Percentiles rank a stretch among this genome's conserved stretches.
Evolutionary conservation across 495 filamentous ascomycete species (phyloP).

Genomic region (Filosporella fistucella): DNA sequence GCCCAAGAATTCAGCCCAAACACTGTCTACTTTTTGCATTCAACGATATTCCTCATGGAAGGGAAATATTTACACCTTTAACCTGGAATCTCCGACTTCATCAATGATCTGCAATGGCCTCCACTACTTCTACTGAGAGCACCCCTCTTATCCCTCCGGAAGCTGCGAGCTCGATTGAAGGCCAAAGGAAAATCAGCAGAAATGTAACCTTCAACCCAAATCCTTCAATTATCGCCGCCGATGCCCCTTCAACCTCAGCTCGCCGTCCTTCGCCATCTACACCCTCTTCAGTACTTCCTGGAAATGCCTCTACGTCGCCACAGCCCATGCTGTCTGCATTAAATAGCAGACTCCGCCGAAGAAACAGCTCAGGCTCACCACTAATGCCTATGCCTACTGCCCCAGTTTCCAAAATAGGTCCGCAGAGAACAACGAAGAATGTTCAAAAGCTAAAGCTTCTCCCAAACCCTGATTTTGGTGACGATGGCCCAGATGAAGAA

Average conservation of each 20-base stretch:
- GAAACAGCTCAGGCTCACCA: conserved; percentile 76
- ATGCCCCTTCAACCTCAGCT: conserved; percentile 30
- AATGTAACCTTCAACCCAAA: conserved; percentile 70
- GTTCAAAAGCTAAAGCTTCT: conserved; percentile 94
- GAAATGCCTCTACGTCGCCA: conserved; percentile 34
- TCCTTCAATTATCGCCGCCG: conserved; percentile 53
- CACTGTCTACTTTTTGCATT: no score
- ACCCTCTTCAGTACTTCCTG: conserved; percentile 38
- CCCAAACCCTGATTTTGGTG: conserved; percentile 80
- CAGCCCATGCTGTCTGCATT: conserved; percentile 74
- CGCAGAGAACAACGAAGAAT: conserved; percentile 90
- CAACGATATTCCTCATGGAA: no score
- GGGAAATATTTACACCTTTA: background rate
- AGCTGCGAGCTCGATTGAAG: conserved; percentile 3
- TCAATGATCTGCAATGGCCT: conserved; percentile 9
- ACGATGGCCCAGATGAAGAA: conserved; percentile 76
- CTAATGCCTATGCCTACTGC: conserved; percentile 36
- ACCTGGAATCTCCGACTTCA: background rate
- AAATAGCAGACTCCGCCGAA: conserved; percentile 80
- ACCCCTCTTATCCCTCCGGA: conserved; percentile 13
- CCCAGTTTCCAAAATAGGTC: conserved; percentile 74
- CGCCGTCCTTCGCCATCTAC: conserved; percentile 16
- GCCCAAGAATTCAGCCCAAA: no score
- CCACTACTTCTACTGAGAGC: conserved; percentile 8
- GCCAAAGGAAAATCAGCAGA: conserved; percentile 26